Evolutionary conservation across 1,284 basidiomycete genomes (phyloP).

Genomic region (Papiliotrema flavescens): DNA sequence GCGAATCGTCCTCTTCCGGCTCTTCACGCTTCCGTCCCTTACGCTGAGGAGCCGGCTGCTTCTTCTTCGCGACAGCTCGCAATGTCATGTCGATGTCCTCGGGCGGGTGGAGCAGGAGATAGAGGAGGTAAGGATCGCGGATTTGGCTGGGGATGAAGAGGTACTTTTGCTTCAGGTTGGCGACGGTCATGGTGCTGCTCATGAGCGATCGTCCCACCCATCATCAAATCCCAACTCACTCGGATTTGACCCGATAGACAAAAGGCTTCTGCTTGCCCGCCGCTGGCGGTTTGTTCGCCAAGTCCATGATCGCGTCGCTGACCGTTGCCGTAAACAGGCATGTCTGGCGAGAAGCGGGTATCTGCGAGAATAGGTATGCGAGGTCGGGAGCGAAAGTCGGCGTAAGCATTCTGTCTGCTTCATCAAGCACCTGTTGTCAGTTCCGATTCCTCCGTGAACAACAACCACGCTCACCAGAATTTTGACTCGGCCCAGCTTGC

Average conservation of each 20-base stretch:
- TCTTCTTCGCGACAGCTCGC: constrained; percentile 31
- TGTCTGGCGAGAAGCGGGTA: constrained; percentile 86
- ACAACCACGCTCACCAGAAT: constrained; percentile 63
- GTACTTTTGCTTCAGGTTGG: constrained; percentile 81
- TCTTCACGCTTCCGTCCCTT: constrained; percentile 5
- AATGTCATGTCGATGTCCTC: constrained; percentile 58
- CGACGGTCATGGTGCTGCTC: constrained; percentile 75
- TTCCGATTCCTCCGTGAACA: not conserved
- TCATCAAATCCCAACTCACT: constrained; percentile 54
- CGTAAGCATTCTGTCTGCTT: constrained; percentile 90
- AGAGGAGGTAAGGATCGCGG: constrained; percentile 86
- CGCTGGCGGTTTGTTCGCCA: constrained; percentile 70
- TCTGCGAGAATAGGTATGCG: constrained; percentile 67
- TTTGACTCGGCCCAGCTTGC: constrained; percentile 79
- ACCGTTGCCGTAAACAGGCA: constrained; percentile 96
- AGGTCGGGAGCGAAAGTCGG: constrained; percentile 87
- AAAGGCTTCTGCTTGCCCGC: constrained; percentile 83
- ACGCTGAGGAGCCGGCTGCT: constrained; percentile 14
- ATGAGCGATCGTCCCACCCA: not conserved
- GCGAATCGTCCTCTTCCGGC: constrained; percentile 50
- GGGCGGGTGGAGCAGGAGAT: constrained; percentile 84
- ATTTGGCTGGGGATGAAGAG: constrained; percentile 92
- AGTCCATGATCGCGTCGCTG: constrained; percentile 76
- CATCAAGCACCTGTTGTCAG: constrained; percentile 73
- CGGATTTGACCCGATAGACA: constrained; percentile 74